Base-by-base conservation (phyloP, 1,284 basidiomycete genomes). In the Tilletiopsis washingtonensis region DNA sequence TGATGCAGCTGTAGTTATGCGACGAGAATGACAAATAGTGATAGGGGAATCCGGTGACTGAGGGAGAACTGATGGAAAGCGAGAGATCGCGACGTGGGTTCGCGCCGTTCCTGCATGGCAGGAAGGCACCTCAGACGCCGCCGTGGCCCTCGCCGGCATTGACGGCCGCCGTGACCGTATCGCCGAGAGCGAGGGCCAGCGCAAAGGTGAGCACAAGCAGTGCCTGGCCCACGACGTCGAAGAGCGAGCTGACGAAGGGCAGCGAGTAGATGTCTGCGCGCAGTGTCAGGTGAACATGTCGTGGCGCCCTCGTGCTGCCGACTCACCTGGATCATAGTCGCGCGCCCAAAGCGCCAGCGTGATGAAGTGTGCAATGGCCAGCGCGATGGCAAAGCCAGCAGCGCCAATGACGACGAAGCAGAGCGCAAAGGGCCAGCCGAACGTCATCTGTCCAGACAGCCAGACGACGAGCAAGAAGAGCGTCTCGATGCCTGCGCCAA, bases 161-260 rank as follows among this genome's bases (percentile, higher is more conserved):
- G n/a, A 47, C 46, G 24, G 46, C 46, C n/a, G 46, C 46, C 14
- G 46, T 47, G 37, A 47, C 39, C 17, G 4, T 21, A 26, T 47
- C 46, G 15, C 46, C 46, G 3, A 47, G 21, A 40, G 7, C 23
- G 7, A 39, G 74, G 15, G 77, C 77, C 11, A 76, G 49, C 42
- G 76, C 71, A 58, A 75, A 80, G n/a, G 75, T 75, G 36, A 73
- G 42, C 3, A 75, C 73, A 29, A 97, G 81, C 17, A 94, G 75
- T 7, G 86, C 73, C 74, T 96, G 91, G 6, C 89, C 90, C n/a
- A 88, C 75, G 42, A 96, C 82, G 73, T 98, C 93, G 75, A 96
- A 84, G 32, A 89, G 72, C 0, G 89, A 86, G 1, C 87, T 89
- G 59, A 94, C 88, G 34, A 93, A 82, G 2, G 93, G 93, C 17